phyloP scores from a whole-genome alignment of 345 rosid species.

The Psidium friedrichsthalianum region DNA sequence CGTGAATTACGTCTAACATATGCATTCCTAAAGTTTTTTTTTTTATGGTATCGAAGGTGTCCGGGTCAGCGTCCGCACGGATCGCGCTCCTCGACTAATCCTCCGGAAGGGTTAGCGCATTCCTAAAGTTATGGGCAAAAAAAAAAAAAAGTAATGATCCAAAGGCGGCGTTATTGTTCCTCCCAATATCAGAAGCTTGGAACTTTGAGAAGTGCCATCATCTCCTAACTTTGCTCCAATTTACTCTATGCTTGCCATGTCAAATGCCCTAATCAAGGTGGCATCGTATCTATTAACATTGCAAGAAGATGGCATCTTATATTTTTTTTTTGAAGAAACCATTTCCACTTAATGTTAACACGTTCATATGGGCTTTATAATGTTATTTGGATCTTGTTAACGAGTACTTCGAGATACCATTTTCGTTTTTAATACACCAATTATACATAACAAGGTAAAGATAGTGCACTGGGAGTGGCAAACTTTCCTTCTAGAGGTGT shows the following conservation, averaged over 20 bases:
- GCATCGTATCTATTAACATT: neutral
- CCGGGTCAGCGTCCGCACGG: too few species aligned
- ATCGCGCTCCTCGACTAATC: too few species aligned
- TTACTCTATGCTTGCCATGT: neutral
- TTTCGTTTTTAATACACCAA: neutral
- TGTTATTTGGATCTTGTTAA: neutral
- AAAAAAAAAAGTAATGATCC: neutral
- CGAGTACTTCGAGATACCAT: neutral
- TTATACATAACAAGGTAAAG: neutral
- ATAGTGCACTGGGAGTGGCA: neutral
- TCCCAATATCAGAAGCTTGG: neutral
- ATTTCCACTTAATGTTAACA: neutral
- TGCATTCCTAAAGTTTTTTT: neutral
- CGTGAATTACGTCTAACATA: neutral
- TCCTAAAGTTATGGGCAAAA: neutral
- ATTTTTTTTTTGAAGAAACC: neutral
- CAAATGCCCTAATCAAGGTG: neutral
- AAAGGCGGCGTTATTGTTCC: neutral
- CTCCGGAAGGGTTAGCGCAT: too few species aligned
- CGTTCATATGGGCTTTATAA: fast-evolving
- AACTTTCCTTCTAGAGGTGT: neutral
- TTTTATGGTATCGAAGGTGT: too few species aligned
- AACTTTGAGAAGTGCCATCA: neutral
- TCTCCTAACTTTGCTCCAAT: too few species aligned
- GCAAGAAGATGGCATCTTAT: neutral